Percentiles rank a stretch among this genome's conserved stretches.
Conservation (phyloP, 2,329 filamentous ascomycete species). For the Hypoxylon sp. region DNA sequence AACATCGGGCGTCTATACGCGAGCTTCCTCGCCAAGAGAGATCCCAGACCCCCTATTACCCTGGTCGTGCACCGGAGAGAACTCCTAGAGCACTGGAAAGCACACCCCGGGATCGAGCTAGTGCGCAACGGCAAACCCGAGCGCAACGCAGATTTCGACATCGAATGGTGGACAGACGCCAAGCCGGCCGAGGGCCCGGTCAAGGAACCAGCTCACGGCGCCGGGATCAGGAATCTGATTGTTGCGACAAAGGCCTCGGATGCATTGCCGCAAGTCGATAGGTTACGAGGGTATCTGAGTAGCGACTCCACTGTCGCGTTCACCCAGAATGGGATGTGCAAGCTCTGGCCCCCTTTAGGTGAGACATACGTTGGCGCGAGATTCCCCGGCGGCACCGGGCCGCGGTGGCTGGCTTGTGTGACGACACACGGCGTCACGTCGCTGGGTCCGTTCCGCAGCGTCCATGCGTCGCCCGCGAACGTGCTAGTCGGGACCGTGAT, state of each 20-base stretch:
- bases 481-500: slow-evolving; percentile 65
- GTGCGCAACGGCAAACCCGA: slow-evolving; percentile 55
- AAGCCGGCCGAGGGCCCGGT: slow-evolving; percentile 56
- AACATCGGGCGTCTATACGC: slow-evolving; percentile 87
- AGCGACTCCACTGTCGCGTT: slow-evolving; percentile 81
- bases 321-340: slow-evolving; percentile 89
- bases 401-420: slow-evolving; percentile 80
- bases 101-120: slow-evolving; percentile 62
- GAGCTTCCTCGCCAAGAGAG: slow-evolving; percentile 74
- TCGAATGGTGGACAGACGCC: slow-evolving; percentile 70
- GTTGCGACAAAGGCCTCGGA: slow-evolving; percentile 81
- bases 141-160: slow-evolving; percentile 59
- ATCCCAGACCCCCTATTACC: slow-evolving; percentile 78
- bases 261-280: slow-evolving; percentile 73
- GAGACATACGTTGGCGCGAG: slow-evolving; percentile 59
- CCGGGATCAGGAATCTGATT: slow-evolving; percentile 76
- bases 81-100: slow-evolving; percentile 65
- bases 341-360: slow-evolving; percentile 69
- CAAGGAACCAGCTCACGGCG: slow-evolving; percentile 58
- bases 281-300: slow-evolving; percentile 73
- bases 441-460: slow-evolving; percentile 64
- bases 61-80: slow-evolving; percentile 79
- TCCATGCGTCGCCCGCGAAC: slow-evolving; percentile 66
- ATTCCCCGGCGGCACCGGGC: slow-evolving; percentile 60
- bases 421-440: slow-evolving; percentile 71